Evolutionary conservation across 768 basidiomycete genomes (phyloP), one percentile per base, ranked within the genome.

Genomic region (Cubamyces lactineus): DNA sequence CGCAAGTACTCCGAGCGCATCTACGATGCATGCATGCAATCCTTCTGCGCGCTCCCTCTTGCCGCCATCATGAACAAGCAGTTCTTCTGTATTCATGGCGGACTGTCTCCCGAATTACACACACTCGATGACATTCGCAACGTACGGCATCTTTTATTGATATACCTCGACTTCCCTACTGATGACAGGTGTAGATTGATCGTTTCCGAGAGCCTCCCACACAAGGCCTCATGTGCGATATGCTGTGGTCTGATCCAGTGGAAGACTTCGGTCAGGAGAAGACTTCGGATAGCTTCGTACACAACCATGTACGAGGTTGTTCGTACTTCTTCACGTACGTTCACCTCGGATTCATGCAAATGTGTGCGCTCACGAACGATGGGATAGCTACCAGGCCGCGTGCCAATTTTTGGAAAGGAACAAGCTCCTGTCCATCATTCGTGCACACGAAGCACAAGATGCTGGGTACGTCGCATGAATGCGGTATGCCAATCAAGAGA

Each of bases 31-130:
- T 95, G 93, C 82, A 96, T 98, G 94, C 92, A 97, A 28, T 93
- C 93, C 0, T 98, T 99, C 80, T 98, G 96, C 72, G 83, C 91
- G 0, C 84, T 99, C 0, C 97, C 97, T 2, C 84, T 99, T 9
- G 96, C 96, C 0, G 97, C 97, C 34, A 76, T 99, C 71, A 98
- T 98, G 96, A 99, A 99, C 81, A 98, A 98, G 73, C 97, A 98
- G 76, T 99, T 99, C 76, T 80, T 98, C 52, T 99, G 96, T 75
- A 97, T 98, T 63, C 97, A 99, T 63, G 97, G 97, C 30, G 97
- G 97, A 17, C 81, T 99, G 15, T 96, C 93, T 0, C 97, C 97
- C 0, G 97, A 99, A 73, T 78, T 99, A 41, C 88, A 94, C 66
- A 98, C 96, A 3, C 83, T 99, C 48, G 96, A 99, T 70, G 97